Evolutionary conservation across 2,329 filamentous ascomycete species (phyloP), one percentile per base, ranked within the genome.

Genomic region (Metarhizium album): DNA sequence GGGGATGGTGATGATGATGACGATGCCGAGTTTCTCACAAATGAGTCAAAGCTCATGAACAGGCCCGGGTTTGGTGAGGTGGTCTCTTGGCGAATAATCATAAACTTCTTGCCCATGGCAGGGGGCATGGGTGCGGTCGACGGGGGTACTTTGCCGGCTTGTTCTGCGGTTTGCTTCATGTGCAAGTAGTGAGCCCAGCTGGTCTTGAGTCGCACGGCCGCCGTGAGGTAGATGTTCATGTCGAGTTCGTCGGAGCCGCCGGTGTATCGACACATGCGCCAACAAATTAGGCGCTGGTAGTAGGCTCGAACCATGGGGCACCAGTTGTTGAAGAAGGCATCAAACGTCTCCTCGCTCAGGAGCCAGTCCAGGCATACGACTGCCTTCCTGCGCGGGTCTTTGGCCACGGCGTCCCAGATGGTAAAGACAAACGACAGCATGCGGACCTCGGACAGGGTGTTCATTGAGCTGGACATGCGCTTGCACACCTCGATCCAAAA

Each of bases 281-380:
- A 96, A 67, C 89, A 95, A 22, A 95, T 68, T 47, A 96, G 71
- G 45, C 90, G 87, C 79, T 95, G 93, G 64, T 85, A 96, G 66
- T 95, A 96, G 14, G 89, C 86, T 54, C 90, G 80, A 22, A 95
- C 88, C 90, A 95, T 95, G 0, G 90, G 89, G 61, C 88, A 95
- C 90, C 90, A 95, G 61, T 95, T 89, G 62, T 86, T 91, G 69
- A 95, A 96, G 54, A 89, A 83, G 54, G 80, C 81, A 61, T 87
- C 82, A 64, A 95, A 95, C 2, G 85, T 78, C 24, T 83, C 75
- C 49, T 86, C 83, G 6, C 83, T 78, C 13, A 96, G 71, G 38
- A 96, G 70, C 73, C 93, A 90, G 22, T 82, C 80, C 27, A 86
- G 60, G 62, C 87, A 94, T 18, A 95, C 64, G 14, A 76, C 71